A percentile compares a stretch with the other conserved stretches of the same genome.
Evolutionary conservation across 306 rosid genomes (phyloP).

Genomic region (Dalbergia cultrata): DNA sequence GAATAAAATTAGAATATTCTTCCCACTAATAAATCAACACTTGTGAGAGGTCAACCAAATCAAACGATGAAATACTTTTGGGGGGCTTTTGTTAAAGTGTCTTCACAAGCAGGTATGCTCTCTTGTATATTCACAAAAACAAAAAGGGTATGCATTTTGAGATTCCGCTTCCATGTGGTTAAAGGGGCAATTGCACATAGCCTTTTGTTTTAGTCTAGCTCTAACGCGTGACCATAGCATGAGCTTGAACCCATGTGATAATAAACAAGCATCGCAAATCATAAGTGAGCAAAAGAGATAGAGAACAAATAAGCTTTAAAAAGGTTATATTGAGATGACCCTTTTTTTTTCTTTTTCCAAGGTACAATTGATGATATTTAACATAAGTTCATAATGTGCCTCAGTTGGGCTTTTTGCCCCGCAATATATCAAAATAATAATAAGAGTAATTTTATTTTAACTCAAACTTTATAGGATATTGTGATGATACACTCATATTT

Average conservation of each 20-base stretch:
- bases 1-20: constrained; percentile 42
- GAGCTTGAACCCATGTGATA: constrained; percentile 62
- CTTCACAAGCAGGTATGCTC: constrained; percentile 28
- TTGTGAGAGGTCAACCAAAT: constrained; percentile 41
- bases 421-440: too few species aligned
- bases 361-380: constrained; percentile 8
- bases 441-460: too few species aligned
- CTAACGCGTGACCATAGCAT: constrained; percentile 58
- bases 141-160: not conserved
- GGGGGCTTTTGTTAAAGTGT: constrained; percentile 34
- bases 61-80: constrained; percentile 40
- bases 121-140: constrained; percentile 14
- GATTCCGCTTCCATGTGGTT: constrained; percentile 62
- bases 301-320: not conserved
- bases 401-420: too few species aligned
- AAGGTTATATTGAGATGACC: not conserved
- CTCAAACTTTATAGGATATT: too few species aligned
- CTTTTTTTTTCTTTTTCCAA: not conserved
- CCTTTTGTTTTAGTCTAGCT: constrained; percentile 27
- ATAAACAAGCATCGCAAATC: not conserved
- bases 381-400: not conserved
- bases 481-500: too few species aligned
- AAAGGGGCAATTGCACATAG: constrained; percentile 39
- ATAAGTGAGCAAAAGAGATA: constrained; percentile 29
- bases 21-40: not conserved